phyloP scores from a whole-genome alignment of 2,329 filamentous ascomycete genomes.

The Calonectria hongkongensis region DNA sequence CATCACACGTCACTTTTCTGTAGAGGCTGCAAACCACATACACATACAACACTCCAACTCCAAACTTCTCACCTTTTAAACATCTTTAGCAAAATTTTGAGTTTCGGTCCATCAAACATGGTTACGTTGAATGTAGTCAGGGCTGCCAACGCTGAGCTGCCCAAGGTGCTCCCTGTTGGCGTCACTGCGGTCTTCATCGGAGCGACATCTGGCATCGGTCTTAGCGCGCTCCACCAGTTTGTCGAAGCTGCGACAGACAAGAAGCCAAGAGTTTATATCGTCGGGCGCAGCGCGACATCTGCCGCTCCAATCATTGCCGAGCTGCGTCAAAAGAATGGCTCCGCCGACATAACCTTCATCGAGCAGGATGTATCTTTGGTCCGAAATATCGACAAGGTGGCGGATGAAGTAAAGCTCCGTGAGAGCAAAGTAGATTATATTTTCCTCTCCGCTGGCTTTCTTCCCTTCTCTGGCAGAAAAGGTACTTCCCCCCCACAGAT shows the following conservation, averaged over 20 bases:
- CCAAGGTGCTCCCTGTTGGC: slow-evolving; percentile 23
- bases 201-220: slow-evolving; percentile 71
- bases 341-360: slow-evolving; percentile 67
- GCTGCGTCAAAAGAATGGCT: slow-evolving; percentile 63
- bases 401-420: slow-evolving; percentile 63
- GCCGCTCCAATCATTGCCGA: slow-evolving; percentile 63
- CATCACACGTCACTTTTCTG: background rate
- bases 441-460: slow-evolving; percentile 63
- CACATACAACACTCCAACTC: background rate
- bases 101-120: background rate
- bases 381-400: slow-evolving; percentile 68
- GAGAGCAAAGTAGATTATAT: slow-evolving; percentile 67
- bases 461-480: slow-evolving; percentile 49
- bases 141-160: slow-evolving; percentile 22
- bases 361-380: slow-evolving; percentile 69
- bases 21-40: background rate
- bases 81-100: background rate
- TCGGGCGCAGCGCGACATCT: slow-evolving; percentile 65
- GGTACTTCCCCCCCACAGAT: slow-evolving; percentile 25
- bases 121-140: slow-evolving; percentile 8
- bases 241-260: slow-evolving; percentile 56
- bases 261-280: slow-evolving; percentile 68
- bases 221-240: slow-evolving; percentile 67
- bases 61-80: background rate
- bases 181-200: slow-evolving; percentile 69